Base-by-base conservation (phyloP, 306 rosid species). In the Abrus pulchellus region DNA sequence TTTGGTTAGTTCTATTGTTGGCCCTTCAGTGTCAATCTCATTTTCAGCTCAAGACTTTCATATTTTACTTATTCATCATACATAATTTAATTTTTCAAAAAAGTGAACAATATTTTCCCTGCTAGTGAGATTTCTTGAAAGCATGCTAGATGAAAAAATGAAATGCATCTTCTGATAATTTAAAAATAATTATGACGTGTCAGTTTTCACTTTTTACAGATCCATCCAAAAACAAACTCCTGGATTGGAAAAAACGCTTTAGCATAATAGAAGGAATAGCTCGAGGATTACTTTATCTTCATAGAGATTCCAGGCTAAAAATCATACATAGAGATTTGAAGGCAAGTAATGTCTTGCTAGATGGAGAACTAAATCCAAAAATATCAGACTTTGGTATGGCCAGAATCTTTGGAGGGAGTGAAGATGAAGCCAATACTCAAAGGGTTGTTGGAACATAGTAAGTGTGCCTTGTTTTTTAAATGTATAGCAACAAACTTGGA, bases 1-100 rank as follows among this genome's bases (percentile, higher is more conserved):
- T 87, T 81, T 5, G 88, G 86, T 84, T 57, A 66, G 83, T 88
- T 44, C 56, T 55, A 20, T 20, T 41, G 66, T 1, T 36, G 40
- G 9, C 0, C 12, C n/a, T 14, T 7, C 30, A n/a, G 28, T 14
- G 2, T 13, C 32, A 12, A 9, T 74, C 56, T 20, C 4, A 13
- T 68, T 45, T 6, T 1, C n/a, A 44, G 28, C 7, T 33, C 41
- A 13, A 2, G 2, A 29, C 56, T 68, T 44, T 44, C 27, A 68
- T 1, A 33, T 45, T 68, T 28, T 1, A 1, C 13, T 67, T 43
- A 14, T 41, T 14, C 3, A 20, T 28, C 8, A 41, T 10, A 2
- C 9, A 8, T 9, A 8, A 8, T 7, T 10, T n/a, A 13, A 9
- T n/a, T 65, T 52, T 8, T 13, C 7, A 28, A 38, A 66, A 20